These are phyloP conservation scores for Angomonas ambiguus DNA, from an alignment of 208 protist species.

Conservation along the genomic window DNA sequence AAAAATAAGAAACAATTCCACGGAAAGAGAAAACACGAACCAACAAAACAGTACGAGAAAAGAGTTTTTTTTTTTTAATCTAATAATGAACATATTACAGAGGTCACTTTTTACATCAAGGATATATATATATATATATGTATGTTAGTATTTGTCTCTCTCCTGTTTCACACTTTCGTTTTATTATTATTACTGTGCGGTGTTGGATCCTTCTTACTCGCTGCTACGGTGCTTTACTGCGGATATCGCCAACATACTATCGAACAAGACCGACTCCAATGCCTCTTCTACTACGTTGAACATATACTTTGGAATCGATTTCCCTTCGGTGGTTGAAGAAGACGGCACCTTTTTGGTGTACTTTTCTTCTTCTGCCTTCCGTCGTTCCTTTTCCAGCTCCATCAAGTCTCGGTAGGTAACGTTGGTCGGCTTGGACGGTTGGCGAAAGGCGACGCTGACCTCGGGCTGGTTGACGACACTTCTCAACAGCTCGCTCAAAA, in stretches of 20 bases:
- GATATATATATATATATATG: not conserved
- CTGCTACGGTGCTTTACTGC: too few species aligned
- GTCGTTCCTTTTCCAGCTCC: conserved; percentile 15
- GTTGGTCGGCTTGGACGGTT: conserved; percentile 28
- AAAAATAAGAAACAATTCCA: not conserved
- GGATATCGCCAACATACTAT: not conserved
- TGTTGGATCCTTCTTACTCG: too few species aligned
- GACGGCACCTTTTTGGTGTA: too few species aligned
- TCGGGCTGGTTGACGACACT: conserved; percentile 42
- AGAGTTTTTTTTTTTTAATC: conserved; percentile 14
- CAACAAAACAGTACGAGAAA: too few species aligned
- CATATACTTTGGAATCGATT: not conserved
- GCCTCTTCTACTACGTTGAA: conserved; percentile 45
- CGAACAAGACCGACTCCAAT: conserved; percentile 27
- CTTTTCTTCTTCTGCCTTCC: not conserved
- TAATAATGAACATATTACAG: conserved; percentile 6
- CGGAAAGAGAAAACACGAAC: too few species aligned
- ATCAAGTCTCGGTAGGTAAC: conserved; percentile 27
- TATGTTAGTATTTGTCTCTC: not conserved
- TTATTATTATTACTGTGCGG: conserved; percentile 7
- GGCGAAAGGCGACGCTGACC: conserved; percentile 41
- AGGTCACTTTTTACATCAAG: too few species aligned
- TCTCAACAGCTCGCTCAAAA: conserved; percentile 70
- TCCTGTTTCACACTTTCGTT: not conserved
- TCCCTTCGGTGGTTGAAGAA: not conserved